Conservation (phyloP, 768 basidiomycete species). For the Calocera cornea region DNA sequence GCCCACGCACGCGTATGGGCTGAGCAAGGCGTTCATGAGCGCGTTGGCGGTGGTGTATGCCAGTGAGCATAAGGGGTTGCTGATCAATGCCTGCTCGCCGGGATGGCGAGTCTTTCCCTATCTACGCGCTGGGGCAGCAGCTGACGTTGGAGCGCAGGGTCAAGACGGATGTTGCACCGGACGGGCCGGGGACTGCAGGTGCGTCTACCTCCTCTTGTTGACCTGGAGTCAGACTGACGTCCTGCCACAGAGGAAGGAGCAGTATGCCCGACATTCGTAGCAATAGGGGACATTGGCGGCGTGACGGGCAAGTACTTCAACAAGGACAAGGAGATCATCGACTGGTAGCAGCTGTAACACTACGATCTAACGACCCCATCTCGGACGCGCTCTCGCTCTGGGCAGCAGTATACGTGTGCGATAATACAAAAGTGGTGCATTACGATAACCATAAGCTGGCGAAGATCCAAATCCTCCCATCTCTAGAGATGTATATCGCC, state of each 20-base stretch:
- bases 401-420: no score
- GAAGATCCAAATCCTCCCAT: no score
- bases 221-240: not conserved
- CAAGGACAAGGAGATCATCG: not conserved
- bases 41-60: not conserved
- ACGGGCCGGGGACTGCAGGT: not conserved
- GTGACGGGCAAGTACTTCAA: not conserved
- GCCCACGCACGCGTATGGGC: not conserved
- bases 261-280: not conserved
- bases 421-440: no score
- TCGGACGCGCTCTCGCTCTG: no score
- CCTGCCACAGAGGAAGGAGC: not conserved
- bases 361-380: no score
- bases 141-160: not conserved
- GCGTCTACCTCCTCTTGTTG: not conserved
- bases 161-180: not conserved
- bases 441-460: no score
- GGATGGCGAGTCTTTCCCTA: not conserved
- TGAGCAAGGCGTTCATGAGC: not conserved
- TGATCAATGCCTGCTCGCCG: not conserved
- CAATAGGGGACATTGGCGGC: not conserved
- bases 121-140: no score
- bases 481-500: no score
- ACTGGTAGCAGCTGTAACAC: not conserved
- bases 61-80: not conserved